Percentiles rank a stretch among this genome's conserved stretches.
phyloP scores from a whole-genome alignment of 2,329 filamentous ascomycete species.

The Blastomyces percursus region DNA sequence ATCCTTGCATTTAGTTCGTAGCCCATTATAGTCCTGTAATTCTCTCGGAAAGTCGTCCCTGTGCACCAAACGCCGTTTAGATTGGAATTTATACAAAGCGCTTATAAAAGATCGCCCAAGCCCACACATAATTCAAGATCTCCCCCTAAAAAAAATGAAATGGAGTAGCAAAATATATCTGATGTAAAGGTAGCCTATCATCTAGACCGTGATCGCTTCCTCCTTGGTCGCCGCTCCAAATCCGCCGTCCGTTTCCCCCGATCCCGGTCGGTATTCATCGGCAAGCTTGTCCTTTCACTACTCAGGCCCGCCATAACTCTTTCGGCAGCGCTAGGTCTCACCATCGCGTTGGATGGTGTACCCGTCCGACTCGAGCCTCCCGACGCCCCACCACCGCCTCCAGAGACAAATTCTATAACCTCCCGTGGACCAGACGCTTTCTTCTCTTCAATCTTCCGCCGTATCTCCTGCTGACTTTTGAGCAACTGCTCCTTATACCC shows the following conservation, averaged over 20 bases:
- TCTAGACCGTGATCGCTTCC: slow-evolving; percentile 16
- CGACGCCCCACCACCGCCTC: slow-evolving; percentile 2
- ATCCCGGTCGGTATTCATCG: slow-evolving; percentile 9
- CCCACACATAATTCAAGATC: neutral
- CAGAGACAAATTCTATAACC: slow-evolving; percentile 32
- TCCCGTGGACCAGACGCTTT: slow-evolving; percentile 25
- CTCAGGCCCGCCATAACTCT: slow-evolving; percentile 18
- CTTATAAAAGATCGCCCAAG: no score
- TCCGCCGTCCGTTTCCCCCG: slow-evolving; percentile 5
- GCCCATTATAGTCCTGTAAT: neutral
- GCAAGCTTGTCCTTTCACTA: slow-evolving; percentile 12
- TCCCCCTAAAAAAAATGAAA: neutral
- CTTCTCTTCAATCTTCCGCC: slow-evolving; percentile 27
- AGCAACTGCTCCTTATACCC: slow-evolving; percentile 39
- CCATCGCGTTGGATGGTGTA: slow-evolving; percentile 12
- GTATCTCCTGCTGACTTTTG: slow-evolving; percentile 31
- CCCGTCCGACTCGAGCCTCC: slow-evolving; percentile 12
- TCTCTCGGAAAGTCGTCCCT: neutral
- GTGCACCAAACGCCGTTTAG: neutral
- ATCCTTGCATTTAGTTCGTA: neutral
- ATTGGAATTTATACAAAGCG: no score
- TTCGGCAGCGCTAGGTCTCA: slow-evolving; percentile 17
- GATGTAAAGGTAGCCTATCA: slow-evolving; percentile 1
- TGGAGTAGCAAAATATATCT: neutral
- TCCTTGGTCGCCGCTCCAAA: slow-evolving; percentile 9